A percentile compares a stretch with the other conserved stretches of the same genome.
Conservation (phyloP, 441 rosid genomes). For the Gossypium davidsonii region DNA sequence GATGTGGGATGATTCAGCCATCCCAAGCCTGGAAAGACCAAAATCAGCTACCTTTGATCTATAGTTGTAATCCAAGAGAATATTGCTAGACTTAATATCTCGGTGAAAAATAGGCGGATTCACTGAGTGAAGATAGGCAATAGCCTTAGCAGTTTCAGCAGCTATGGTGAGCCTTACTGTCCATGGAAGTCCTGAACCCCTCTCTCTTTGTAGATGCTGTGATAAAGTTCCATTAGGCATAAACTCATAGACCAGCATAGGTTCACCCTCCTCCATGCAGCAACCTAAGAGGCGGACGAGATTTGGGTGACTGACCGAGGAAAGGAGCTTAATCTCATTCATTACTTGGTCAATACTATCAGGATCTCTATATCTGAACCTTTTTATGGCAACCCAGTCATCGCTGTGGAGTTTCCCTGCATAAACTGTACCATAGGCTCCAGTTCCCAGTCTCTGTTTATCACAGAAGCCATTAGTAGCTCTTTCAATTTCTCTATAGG, state of each 20-base stretch:
- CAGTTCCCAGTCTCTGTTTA: constrained; percentile 65
- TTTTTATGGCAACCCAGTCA: constrained; percentile 66
- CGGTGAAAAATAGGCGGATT: constrained; percentile 86
- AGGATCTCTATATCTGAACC: constrained; percentile 51
- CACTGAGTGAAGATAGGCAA: constrained; percentile 82
- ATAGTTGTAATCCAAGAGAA: constrained; percentile 61
- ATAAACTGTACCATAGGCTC: constrained; percentile 92
- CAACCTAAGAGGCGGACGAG: constrained; percentile 60
- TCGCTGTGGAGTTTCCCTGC: constrained; percentile 64
- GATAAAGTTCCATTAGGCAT: constrained; percentile 87
- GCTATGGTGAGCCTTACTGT: constrained; percentile 60
- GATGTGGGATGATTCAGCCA: constrained; percentile 66
- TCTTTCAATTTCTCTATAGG: constrained; percentile 67
- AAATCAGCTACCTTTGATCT: constrained; percentile 84
- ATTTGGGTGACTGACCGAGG: constrained; percentile 57
- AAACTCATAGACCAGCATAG: constrained; percentile 68
- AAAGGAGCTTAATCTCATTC: constrained; percentile 64
- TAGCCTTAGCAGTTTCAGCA: constrained; percentile 75
- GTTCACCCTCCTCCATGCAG: constrained; percentile 53
- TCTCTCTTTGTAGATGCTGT: constrained; percentile 70
- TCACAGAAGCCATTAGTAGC: constrained; percentile 71
- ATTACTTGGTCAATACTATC: constrained; percentile 73
- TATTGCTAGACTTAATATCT: constrained; percentile 84
- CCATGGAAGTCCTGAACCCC: constrained; percentile 70
- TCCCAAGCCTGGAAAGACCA: constrained; percentile 91